phyloP scores from a whole-genome alignment of 805 yeast genomes.

The Pichia membranifaciens region DNA sequence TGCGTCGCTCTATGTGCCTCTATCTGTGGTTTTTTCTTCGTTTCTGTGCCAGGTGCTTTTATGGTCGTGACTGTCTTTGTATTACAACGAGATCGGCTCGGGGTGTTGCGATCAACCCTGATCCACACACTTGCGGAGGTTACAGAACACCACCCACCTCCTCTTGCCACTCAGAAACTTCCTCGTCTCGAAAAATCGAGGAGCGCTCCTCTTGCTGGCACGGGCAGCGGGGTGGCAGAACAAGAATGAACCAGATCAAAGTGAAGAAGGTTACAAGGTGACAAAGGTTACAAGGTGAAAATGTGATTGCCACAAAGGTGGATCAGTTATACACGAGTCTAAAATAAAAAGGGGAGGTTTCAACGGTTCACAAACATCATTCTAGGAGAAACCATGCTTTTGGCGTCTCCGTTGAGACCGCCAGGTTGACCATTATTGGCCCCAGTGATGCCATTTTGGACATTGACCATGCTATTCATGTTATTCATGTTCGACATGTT shows the following conservation, averaged over 20 bases:
- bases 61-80: too few species aligned
- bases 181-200: background rate
- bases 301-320: background rate
- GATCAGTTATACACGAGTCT: background rate
- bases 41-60: too few species aligned
- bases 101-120: too few species aligned
- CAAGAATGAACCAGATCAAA: background rate
- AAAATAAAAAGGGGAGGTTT: background rate
- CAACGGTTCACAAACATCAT: slow-evolving; percentile 17
- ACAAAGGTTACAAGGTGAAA: background rate
- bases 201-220: background rate
- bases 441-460: slow-evolving; percentile 4
- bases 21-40: background rate
- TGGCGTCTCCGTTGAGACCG: slow-evolving; percentile 15
- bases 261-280: background rate
- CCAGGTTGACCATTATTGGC: slow-evolving; percentile 15
- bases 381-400: slow-evolving; percentile 21
- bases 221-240: slow-evolving; percentile 1
- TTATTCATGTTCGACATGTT: slow-evolving; percentile 3
- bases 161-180: background rate
- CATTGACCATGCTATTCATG: background rate
- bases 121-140: background rate
- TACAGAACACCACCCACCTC: background rate
- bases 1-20: background rate
- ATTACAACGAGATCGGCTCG: too few species aligned